A percentile compares a stretch with the other conserved stretches of the same genome.
phyloP scores from a whole-genome alignment of 441 rosid species.

The Jatropha multifida region DNA sequence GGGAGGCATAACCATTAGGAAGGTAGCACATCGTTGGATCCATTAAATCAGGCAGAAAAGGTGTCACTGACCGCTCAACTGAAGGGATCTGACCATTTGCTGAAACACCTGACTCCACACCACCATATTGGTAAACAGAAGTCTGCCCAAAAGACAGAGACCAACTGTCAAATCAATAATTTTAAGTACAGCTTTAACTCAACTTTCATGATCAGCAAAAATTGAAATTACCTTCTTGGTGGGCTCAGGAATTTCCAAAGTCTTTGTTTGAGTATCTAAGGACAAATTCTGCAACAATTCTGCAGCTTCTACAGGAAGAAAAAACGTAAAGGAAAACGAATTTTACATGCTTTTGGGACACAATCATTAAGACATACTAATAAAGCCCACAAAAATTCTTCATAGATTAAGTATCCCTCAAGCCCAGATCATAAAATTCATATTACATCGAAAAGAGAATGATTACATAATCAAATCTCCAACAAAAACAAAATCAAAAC shows the following conservation, averaged over 20 bases:
- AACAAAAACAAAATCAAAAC: neutral
- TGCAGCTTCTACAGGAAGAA: conserved; percentile 56
- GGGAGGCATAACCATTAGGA: conserved; percentile 49
- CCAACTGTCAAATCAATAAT: neutral
- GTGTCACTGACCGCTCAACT: conserved; percentile 57
- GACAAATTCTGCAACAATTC: conserved; percentile 82
- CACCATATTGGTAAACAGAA: conserved; percentile 57
- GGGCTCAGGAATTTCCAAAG: conserved; percentile 72
- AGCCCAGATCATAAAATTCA: neutral
- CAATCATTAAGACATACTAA: too few relatives aligned
- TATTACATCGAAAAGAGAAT: neutral
- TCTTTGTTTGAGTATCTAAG: conserved; percentile 60
- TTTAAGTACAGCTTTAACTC: neutral
- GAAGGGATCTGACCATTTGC: conserved; percentile 60
- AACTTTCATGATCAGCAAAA: neutral
- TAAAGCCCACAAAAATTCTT: neutral
- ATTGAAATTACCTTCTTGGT: conserved; percentile 60
- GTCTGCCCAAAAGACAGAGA: conserved; percentile 32
- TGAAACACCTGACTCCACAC: conserved; percentile 38
- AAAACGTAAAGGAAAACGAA: conserved; percentile 44
- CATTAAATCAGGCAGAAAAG: conserved; percentile 47
- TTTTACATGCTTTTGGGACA: neutral
- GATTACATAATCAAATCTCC: neutral
- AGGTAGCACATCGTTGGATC: conserved; percentile 59
- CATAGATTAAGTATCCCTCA: neutral